phyloP scores from a whole-genome alignment of 2,329 filamentous ascomycete species.

The Peltaster fructicola region DNA sequence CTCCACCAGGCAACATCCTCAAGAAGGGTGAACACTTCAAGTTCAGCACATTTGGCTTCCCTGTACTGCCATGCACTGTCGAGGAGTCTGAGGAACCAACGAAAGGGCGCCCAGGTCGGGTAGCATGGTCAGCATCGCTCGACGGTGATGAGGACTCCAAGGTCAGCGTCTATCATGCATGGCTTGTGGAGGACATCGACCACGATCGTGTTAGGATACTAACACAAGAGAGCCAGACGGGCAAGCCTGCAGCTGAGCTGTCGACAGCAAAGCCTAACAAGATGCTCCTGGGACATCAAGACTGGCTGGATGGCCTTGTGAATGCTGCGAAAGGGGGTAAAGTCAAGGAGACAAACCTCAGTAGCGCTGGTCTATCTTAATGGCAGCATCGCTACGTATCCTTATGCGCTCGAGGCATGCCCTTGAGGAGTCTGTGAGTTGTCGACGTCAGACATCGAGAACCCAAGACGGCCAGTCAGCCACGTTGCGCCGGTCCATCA shows the following conservation, averaged over 20 bases:
- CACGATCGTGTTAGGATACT: slow-evolving; percentile 17
- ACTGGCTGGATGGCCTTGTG: slow-evolving; percentile 21
- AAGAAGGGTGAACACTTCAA: slow-evolving; percentile 16
- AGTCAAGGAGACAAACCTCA: slow-evolving; percentile 6
- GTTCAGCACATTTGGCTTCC: slow-evolving; percentile 21
- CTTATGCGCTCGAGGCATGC: too few species aligned
- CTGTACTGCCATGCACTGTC: slow-evolving; percentile 13
- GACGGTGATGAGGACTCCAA: slow-evolving; percentile 11
- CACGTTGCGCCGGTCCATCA: too few species aligned
- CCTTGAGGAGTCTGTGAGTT: too few species aligned
- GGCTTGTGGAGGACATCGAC: slow-evolving; percentile 19
- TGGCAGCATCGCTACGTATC: too few species aligned
- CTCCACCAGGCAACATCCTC: slow-evolving; percentile 13
- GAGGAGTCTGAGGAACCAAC: slow-evolving; percentile 11
- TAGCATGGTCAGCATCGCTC: slow-evolving; percentile 10
- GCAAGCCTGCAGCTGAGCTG: slow-evolving; percentile 13
- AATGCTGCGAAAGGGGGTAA: slow-evolving; percentile 10
- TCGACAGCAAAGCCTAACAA: slow-evolving; percentile 16
- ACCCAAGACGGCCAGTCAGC: too few species aligned
- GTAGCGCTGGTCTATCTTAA: too few species aligned
- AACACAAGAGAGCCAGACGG: slow-evolving; percentile 21
- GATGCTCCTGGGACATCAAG: slow-evolving; percentile 21
- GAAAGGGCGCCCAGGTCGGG: slow-evolving; percentile 5
- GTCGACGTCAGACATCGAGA: too few species aligned
- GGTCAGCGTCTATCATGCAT: slow-evolving; percentile 20